Conservation (phyloP, 352 stramenopile species). For the Globisporangium spiculum region DNA sequence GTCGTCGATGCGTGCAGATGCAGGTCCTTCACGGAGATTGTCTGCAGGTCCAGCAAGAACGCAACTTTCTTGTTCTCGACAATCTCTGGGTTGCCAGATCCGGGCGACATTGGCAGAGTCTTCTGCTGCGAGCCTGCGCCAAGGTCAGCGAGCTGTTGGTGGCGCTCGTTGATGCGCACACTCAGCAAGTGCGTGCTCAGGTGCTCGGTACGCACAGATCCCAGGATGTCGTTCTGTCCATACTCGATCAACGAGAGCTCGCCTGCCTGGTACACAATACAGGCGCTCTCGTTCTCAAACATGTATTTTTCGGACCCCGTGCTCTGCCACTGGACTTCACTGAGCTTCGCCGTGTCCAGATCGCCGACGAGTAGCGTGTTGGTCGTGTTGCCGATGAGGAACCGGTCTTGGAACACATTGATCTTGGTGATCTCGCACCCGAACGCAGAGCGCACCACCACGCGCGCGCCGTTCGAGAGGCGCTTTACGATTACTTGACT, state of each 20-base stretch:
- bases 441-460: conserved; percentile 89
- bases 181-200: conserved; percentile 90
- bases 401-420: conserved; percentile 94
- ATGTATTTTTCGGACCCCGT: conserved; percentile 92
- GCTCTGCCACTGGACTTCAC: conserved; percentile 90
- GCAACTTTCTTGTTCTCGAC: conserved; percentile 93
- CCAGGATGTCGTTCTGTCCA: conserved; percentile 90
- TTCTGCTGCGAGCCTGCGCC: conserved; percentile 22
- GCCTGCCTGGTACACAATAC: conserved; percentile 90
- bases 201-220: conserved; percentile 89
- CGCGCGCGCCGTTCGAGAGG: conserved; percentile 76
- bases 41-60: conserved; percentile 92
- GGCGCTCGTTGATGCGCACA: conserved; percentile 91
- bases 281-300: conserved; percentile 91
- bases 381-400: conserved; percentile 89
- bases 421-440: conserved; percentile 93
- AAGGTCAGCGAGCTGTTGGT: conserved; percentile 27
- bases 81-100: conserved; percentile 20
- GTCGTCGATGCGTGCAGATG: conserved; percentile 76
- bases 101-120: conserved; percentile 16
- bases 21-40: conserved; percentile 88
- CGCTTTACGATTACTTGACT: conserved; percentile 94
- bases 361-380: conserved; percentile 92
- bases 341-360: conserved; percentile 89
- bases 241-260: conserved; percentile 95